Percentiles rank a stretch among this genome's conserved stretches.
phyloP scores from a whole-genome alignment of 2,329 filamentous ascomycete genomes.

The Pseudonectria buxi region DNA sequence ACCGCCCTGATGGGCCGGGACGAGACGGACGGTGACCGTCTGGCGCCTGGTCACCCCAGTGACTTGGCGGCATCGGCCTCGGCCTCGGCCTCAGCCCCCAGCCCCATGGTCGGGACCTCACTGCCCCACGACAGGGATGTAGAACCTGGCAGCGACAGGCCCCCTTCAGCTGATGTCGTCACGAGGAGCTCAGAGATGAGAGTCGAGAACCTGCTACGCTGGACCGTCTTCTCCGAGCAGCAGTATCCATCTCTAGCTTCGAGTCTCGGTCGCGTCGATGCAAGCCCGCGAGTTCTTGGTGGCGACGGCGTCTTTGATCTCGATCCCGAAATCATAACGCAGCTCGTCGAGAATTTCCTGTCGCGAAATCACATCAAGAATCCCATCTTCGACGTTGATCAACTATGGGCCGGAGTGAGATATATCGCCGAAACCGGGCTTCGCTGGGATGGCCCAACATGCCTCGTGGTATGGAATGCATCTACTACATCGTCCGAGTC shows the following conservation, averaged over 20 bases:
- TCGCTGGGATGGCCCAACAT: slow-evolving; percentile 15
- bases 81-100: too few relatives aligned
- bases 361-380: slow-evolving; percentile 16
- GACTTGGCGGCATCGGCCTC: neutral
- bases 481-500: too few relatives aligned
- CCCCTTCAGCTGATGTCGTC: slow-evolving; percentile 8
- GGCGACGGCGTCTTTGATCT: slow-evolving; percentile 10
- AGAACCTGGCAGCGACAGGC: slow-evolving; percentile 1
- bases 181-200: slow-evolving; percentile 10
- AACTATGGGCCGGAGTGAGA: slow-evolving; percentile 9
- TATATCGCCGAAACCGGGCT: slow-evolving; percentile 10
- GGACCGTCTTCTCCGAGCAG: slow-evolving; percentile 5
- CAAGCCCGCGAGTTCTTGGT: neutral
- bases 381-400: slow-evolving; percentile 12
- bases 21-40: too few relatives aligned
- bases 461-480: slow-evolving; percentile 11
- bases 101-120: too few relatives aligned
- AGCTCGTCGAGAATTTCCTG: slow-evolving; percentile 16
- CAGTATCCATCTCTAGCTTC: slow-evolving; percentile 4
- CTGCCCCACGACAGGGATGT: neutral
- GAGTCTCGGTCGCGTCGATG: slow-evolving; percentile 3
- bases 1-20: slow-evolving; percentile 3
- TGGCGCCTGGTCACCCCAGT: neutral
- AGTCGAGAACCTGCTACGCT: slow-evolving; percentile 6
- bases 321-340: slow-evolving; percentile 7